Base-by-base conservation (phyloP, 2,329 filamentous ascomycete genomes). In the Aspergillus cejpii region DNA sequence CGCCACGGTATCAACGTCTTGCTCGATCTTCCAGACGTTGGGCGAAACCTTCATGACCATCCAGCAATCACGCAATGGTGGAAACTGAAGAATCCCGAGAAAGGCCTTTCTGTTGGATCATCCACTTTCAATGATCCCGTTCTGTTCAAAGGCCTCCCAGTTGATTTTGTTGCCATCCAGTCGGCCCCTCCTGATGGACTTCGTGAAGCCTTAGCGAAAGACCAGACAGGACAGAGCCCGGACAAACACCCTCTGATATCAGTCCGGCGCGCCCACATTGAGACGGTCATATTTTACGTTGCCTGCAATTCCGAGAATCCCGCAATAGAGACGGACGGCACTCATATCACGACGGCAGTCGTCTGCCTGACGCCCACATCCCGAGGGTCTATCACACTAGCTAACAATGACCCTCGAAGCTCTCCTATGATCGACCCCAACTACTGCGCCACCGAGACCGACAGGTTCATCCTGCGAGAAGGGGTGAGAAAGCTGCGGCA, bases 1-100 rank as follows among this genome's bases (percentile, higher is more conserved):
- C 29, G 56, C 6, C 49, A 60, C 23, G 48, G 49, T 8, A 69
- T 71, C 37, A 52, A 60, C 5, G 21, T 43, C 2, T 7, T 47
- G 17, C 26, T 34, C 6, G 50, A 52, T 29, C 8, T 33, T 2
- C 50, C 48, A 5, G 37, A 44, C n/a, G 44, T 53, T 19, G 48
- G 48, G 12, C 29, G 33, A 6, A 44, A 51, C 26, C 43, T 47
- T 15, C 38, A 41, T 12, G 45, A 51, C 20, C 51, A 58, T 23
- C 15, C 47, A 15, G 12, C 37, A 1, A 17, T 44, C 3, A 20
- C 43, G 3, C 47, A 47, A 14, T 50, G 39, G 37, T 56, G 48
- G 46, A 55, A 55, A 28, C 40, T 57, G 7, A 41, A 36, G 20
- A 11, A 52, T 33, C 49, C 53, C 1, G 50, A 54, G 11, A 45